These are phyloP conservation scores for Hymenoscyphus scutula DNA, from an alignment of 2,329 filamentous ascomycete species.

Conservation along the genomic window DNA sequence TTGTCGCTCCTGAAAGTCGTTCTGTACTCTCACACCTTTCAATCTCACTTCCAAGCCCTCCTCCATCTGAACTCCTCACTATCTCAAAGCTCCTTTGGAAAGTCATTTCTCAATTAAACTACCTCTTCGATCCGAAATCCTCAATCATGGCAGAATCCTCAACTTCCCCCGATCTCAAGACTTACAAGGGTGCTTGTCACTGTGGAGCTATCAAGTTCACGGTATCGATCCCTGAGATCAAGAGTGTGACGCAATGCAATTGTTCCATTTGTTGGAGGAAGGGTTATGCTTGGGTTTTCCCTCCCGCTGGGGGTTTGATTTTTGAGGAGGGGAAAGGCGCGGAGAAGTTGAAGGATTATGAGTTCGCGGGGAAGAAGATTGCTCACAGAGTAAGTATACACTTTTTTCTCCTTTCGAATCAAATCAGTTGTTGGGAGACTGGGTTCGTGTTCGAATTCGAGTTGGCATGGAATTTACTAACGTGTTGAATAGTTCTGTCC, in stretches of 20 bases:
- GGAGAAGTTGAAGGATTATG: conserved; percentile 44
- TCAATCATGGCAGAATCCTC: conserved; percentile 1
- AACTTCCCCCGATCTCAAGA: conserved; percentile 18
- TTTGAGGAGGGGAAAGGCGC: conserved; percentile 52
- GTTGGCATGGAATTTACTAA: too few relatives aligned
- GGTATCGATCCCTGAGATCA: conserved; percentile 54
- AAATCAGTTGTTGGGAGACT: neutral
- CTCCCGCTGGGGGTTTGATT: conserved; percentile 37
- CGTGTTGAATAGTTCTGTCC: conserved; percentile 47
- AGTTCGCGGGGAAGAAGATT: conserved; percentile 41
- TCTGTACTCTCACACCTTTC: too few relatives aligned
- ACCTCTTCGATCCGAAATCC: neutral
- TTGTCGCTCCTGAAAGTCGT: too few relatives aligned
- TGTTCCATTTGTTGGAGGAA: conserved; percentile 63
- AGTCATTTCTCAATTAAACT: neutral
- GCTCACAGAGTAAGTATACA: conserved; percentile 41
- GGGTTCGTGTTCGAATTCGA: neutral
- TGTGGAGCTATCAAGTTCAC: conserved; percentile 55
- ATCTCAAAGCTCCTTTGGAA: neutral
- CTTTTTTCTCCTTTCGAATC: neutral
- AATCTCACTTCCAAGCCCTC: too few relatives aligned
- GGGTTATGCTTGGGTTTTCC: conserved; percentile 43
- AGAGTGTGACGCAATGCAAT: conserved; percentile 56
- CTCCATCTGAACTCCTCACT: neutral
- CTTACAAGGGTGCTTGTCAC: conserved; percentile 56